Base-by-base conservation (phyloP, 2,329 filamentous ascomycete genomes). In the Taxawa tesnikishii region DNA sequence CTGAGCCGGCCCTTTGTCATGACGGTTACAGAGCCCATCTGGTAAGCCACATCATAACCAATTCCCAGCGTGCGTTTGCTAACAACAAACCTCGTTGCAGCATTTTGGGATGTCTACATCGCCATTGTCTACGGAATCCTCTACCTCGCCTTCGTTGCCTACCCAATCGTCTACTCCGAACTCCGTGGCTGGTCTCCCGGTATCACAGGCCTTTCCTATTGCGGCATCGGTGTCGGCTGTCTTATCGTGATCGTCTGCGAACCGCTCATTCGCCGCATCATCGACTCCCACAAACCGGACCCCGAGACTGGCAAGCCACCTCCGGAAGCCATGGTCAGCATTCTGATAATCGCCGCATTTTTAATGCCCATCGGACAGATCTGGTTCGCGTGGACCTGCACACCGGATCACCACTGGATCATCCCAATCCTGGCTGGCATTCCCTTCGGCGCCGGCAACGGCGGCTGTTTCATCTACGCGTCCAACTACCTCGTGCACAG, bases 61-160 rank as follows among this genome's bases (percentile, higher is more conserved):
- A 3, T 15, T 36, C 25, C 36, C 9, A 38, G 45, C 5, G 11
- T 23, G 16, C 5, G n/a, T 26, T 13, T 10, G 26, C 14, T 27
- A 12, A 15, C 9, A 12, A 26, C n/a, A 36, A 38, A 34, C 28
- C n/a, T 32, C 21, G 10, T 12, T 21, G 25, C 35, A 79, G 76
- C 60, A 80, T 87, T 17, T 50, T 88, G 75, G 75, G 71, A 79
- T 46, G 53, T 75, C 19, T 80, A 79, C 43, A 72, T 80, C 40
- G 71, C 81, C 1, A 62, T 93, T 24, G 73, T 93, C 21, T 94
- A 94, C 52, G 82, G 76, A 12, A 84, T 93, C 25, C 64, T 94
- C 2, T 90, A 90, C 48, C 73, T 94, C 18, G 92, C 83, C 56
- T 94, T 94, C 59, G 79, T 92, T 11, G 83, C 83, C 9, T 92